Evolutionary conservation across 148 eudicot species (phyloP).

Genomic region (Vaccinium darrowii): DNA sequence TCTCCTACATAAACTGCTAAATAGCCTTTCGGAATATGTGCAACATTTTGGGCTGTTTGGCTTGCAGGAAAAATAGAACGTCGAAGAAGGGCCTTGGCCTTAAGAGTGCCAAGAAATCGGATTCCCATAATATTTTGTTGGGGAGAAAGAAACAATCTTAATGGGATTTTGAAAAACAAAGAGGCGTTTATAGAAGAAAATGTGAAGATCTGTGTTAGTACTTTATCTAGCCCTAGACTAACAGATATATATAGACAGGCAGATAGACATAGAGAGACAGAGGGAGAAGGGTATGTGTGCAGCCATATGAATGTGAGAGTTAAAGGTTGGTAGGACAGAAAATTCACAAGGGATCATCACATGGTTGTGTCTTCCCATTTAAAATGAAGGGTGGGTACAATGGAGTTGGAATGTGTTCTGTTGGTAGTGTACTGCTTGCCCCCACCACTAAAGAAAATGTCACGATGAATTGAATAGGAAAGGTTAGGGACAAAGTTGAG

Average conservation of each 20-base stretch:
- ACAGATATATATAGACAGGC: background rate
- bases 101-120: constrained; percentile 6
- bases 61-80: constrained; percentile 14
- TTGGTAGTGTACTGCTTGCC: background rate
- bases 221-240: background rate
- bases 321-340: background rate
- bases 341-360: background rate
- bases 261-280: background rate
- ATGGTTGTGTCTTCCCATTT: background rate
- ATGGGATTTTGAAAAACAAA: background rate
- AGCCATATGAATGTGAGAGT: background rate
- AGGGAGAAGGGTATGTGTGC: background rate
- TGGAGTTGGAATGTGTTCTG: background rate
- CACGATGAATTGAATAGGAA: background rate
- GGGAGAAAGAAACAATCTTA: no score
- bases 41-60: background rate
- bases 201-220: background rate
- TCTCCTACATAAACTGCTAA: constrained; percentile 34
- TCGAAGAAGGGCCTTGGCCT: background rate
- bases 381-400: background rate
- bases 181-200: background rate
- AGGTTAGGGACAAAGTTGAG: background rate
- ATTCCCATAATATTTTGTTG: constrained; percentile 7
- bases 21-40: constrained; percentile 34
- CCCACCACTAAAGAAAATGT: background rate